Base-by-base conservation (phyloP, 192 early-diverging fungal species). In the Lobosporangium transversale region DNA sequence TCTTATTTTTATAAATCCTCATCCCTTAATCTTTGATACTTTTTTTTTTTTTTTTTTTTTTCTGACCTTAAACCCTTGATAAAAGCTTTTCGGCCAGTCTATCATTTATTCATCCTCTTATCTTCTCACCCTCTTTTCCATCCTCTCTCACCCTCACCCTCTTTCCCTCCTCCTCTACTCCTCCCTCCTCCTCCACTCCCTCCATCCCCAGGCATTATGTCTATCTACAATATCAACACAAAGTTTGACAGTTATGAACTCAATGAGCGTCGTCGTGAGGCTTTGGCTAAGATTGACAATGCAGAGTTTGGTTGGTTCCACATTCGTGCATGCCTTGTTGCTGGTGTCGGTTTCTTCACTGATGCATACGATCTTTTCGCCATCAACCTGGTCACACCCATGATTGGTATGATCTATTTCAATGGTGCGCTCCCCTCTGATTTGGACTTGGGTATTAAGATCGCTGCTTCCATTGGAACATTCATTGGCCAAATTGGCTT, bases 301-400 rank as follows among this genome's bases (percentile, higher is more conserved):
- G 89, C 88, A 17, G 89, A 90, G 78, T 91, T 93, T 50, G 86
- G 86, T 74, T 90, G 89, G 90, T 90, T 90, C 81, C 88, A 88
- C 62, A 67, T 90, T 55, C 84, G 88, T 42, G 84, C 91, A n/a
- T 86, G 86, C 68, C 42, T 92, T 30, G 86, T 88, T 23, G 83
- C 88, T 5, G 89, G 88, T 60, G 85, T 89, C 42, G 92, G 94
- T 70, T 95, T 97, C 81, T 91, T 96, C 70, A 93, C 93, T 59
- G 94, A 98, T 82, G 90, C 94, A n/a, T 97, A 97, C 79, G 97
- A 98, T 85, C 88, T 95, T 50, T 97, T 97, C 66, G 89, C 95
- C 58, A 98, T 98, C 75, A 92, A 92, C 70, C 85, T 96, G 59
- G 91, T 92, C 18, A 86, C 94, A n/a, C 89, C 93, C 57, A 98